Conservation (phyloP, 208 protist species). For the Leishmania tropica region DNA sequence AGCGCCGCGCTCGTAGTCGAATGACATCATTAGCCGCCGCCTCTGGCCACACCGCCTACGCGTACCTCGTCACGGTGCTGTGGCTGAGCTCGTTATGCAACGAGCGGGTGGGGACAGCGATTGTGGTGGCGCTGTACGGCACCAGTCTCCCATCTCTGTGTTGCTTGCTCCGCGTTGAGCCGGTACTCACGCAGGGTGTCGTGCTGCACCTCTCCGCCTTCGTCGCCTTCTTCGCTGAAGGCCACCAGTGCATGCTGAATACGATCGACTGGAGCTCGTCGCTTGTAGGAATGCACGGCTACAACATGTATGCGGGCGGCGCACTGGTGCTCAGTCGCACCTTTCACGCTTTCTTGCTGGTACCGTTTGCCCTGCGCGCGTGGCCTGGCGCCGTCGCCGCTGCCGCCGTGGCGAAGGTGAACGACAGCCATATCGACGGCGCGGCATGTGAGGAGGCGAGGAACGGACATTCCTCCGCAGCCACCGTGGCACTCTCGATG, state of each 20-base stretch:
- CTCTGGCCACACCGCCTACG: slow-evolving; percentile 12
- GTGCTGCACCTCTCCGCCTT: slow-evolving; percentile 51
- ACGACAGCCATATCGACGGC: background rate
- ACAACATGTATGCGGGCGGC: slow-evolving; percentile 54
- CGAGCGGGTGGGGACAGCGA: slow-evolving; percentile 38
- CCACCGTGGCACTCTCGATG: background rate
- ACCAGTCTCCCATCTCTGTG: slow-evolving; percentile 35
- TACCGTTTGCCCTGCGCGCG: slow-evolving; percentile 37
- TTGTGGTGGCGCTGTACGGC: slow-evolving; percentile 51
- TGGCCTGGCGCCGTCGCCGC: background rate
- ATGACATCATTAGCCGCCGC: background rate
- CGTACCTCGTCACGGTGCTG: slow-evolving; percentile 49
- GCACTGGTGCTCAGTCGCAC: slow-evolving; percentile 64
- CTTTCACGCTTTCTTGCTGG: slow-evolving; percentile 64
- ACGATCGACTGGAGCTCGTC: slow-evolving; percentile 81
- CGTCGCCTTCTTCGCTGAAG: slow-evolving; percentile 64
- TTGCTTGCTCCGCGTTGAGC: slow-evolving; percentile 3
- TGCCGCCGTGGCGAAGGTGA: background rate
- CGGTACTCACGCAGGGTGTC: slow-evolving; percentile 34
- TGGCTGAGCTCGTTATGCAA: slow-evolving; percentile 66
- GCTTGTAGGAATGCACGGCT: slow-evolving; percentile 64
- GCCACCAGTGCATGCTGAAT: slow-evolving; percentile 77
- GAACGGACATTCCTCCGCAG: no score
- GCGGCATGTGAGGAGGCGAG: background rate
- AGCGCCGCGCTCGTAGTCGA: background rate